These are phyloP conservation scores for Bruguiera parviflora DNA, from an alignment of 345 rosid species.

Conservation along the genomic window DNA sequence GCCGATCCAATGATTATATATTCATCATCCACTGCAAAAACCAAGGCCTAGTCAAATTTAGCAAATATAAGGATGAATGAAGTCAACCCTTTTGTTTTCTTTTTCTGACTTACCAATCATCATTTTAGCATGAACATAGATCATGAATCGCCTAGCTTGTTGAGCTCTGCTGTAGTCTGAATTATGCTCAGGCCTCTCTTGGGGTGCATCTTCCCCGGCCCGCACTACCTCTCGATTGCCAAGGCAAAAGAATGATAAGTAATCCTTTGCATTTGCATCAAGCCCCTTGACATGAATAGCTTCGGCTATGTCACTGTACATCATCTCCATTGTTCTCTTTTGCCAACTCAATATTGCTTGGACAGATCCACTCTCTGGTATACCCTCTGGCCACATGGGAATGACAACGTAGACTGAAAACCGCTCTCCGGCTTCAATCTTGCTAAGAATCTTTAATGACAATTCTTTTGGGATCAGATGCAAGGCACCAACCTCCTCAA, in stretches of 20 bases:
- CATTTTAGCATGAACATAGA: conserved; percentile 56
- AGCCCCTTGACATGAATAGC: conserved; percentile 37
- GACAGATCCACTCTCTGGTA: conserved; percentile 44
- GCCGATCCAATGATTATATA: conserved; percentile 50
- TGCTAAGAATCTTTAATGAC: conserved; percentile 44
- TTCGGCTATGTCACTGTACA: conserved; percentile 40
- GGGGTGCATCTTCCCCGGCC: conserved; percentile 32
- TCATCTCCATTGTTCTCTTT: conserved; percentile 51
- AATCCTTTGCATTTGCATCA: conserved; percentile 42
- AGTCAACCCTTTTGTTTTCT: background rate
- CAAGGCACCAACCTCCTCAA: conserved; percentile 31
- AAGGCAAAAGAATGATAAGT: conserved; percentile 51
- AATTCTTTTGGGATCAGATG: conserved; percentile 50
- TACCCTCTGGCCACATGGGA: conserved; percentile 67
- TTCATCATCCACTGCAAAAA: conserved; percentile 43
- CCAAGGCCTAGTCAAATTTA: background rate
- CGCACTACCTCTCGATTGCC: conserved; percentile 39
- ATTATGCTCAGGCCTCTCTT: conserved; percentile 32
- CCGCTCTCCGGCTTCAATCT: conserved; percentile 47
- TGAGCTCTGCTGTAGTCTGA: conserved; percentile 46
- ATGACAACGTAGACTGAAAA: conserved; percentile 41
- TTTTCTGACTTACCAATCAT: conserved; percentile 43
- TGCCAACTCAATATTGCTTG: conserved; percentile 58
- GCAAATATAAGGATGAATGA: background rate
- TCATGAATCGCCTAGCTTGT: conserved; percentile 49